Conservation (phyloP, 2,329 filamentous ascomycete genomes). For the Ophidiomyces ophidiicola region DNA sequence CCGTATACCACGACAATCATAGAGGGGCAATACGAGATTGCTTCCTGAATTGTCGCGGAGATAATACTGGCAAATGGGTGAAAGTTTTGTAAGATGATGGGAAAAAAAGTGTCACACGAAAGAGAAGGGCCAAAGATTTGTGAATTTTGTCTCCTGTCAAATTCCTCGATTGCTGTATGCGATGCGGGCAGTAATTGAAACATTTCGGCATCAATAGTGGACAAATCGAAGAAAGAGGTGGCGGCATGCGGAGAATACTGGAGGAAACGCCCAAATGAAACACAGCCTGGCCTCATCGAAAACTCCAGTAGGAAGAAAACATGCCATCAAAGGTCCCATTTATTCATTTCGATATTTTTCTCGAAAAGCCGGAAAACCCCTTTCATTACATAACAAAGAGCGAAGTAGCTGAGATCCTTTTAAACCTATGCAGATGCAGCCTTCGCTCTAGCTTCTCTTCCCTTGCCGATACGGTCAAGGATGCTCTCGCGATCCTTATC, state of each 20-base stretch:
- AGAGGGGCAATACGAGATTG: constrained; percentile 19
- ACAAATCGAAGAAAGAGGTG: constrained; percentile 1
- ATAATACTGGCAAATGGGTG: constrained; percentile 60
- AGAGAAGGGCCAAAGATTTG: neutral
- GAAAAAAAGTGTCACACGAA: neutral
- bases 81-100: neutral
- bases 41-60: constrained; percentile 61
- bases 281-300: constrained; percentile 6
- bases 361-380: constrained; percentile 2
- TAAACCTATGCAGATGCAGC: constrained; percentile 9
- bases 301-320: constrained; percentile 7
- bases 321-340: constrained; percentile 11
- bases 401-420: neutral
- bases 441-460: constrained; percentile 29
- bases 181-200: constrained; percentile 9
- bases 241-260: constrained; percentile 1
- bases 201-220: constrained; percentile 8
- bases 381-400: constrained; percentile 7
- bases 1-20: constrained; percentile 68
- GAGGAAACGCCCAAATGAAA: constrained; percentile 9
- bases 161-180: constrained; percentile 7
- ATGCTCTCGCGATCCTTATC: constrained; percentile 42
- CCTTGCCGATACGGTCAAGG: constrained; percentile 37
- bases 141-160: constrained; percentile 8
- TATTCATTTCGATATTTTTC: constrained; percentile 8